Conservation (phyloP, 2,329 filamentous ascomycete species). For the Aureobasidium namibiae region DNA sequence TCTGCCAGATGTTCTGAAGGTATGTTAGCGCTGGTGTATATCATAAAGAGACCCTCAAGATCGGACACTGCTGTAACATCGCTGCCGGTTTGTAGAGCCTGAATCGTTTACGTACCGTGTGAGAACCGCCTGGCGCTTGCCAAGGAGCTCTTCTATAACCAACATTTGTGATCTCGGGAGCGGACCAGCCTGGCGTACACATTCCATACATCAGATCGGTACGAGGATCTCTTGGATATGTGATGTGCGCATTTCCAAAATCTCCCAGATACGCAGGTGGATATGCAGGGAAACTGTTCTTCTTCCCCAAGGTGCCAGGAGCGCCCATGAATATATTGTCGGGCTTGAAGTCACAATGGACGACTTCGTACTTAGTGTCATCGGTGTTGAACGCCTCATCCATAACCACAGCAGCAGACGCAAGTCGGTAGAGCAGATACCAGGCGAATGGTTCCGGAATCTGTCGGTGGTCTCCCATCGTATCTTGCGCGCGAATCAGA, state of each 20-base stretch:
- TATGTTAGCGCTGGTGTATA: too few species aligned
- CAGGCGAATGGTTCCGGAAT: slow-evolving; percentile 3
- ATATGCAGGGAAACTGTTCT: background rate
- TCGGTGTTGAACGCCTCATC: background rate
- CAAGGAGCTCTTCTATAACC: background rate
- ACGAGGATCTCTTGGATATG: background rate
- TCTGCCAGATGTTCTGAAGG: background rate
- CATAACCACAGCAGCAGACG: background rate
- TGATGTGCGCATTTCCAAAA: slow-evolving; percentile 1
- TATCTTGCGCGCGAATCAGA: background rate
- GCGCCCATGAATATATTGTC: background rate
- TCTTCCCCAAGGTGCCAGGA: background rate
- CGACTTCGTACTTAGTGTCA: background rate
- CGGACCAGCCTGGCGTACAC: background rate
- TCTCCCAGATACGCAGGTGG: background rate
- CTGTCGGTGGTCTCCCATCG: background rate
- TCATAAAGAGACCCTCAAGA: too few species aligned
- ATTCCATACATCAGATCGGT: background rate
- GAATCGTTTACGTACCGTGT: background rate
- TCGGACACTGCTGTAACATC: too few species aligned
- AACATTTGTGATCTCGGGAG: background rate
- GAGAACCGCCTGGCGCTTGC: background rate
- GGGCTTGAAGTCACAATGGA: background rate
- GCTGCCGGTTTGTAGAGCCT: too few species aligned
- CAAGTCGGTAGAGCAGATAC: slow-evolving; percentile 1